Percentiles rank a stretch among this genome's conserved stretches.
phyloP scores from a whole-genome alignment of 2,329 filamentous ascomycete species.

The Scedosporium aurantiacum region DNA sequence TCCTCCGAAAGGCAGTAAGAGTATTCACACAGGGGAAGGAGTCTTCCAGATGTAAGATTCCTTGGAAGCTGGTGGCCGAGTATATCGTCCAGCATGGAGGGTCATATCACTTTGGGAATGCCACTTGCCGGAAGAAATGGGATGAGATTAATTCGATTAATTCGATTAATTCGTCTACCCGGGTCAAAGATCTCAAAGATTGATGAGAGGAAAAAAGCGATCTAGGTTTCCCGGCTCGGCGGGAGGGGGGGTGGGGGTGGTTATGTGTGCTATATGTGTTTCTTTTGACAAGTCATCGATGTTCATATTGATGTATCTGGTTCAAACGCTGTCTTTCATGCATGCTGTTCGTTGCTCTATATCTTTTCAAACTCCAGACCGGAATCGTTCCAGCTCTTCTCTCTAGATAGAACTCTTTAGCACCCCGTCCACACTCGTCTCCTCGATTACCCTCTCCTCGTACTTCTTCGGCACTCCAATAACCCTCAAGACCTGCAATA shows the following conservation, averaged over 20 bases:
- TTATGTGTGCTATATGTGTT: no score
- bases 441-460: not conserved
- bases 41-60: constrained; percentile 25
- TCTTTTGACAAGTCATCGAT: no score
- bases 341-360: no score
- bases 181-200: no score
- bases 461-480: constrained; percentile 20
- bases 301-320: no score
- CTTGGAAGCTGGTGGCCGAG: constrained; percentile 47
- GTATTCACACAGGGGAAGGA: constrained; percentile 22
- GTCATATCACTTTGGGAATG: constrained; percentile 47
- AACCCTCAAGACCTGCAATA: constrained; percentile 11
- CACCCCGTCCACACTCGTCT: not conserved
- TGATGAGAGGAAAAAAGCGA: no score
- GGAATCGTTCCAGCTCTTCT: no score
- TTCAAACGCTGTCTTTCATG: no score
- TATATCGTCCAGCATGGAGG: constrained; percentile 41
- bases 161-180: constrained; percentile 15
- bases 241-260: no score
- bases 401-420: not conserved
- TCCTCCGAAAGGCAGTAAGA: constrained; percentile 33
- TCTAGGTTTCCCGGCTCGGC: no score
- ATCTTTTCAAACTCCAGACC: no score
- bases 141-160: constrained; percentile 28
- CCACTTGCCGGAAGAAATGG: constrained; percentile 49